Conservation (phyloP, 108 stramenopile species). For the Chaetoceros tenuissimus region DNA sequence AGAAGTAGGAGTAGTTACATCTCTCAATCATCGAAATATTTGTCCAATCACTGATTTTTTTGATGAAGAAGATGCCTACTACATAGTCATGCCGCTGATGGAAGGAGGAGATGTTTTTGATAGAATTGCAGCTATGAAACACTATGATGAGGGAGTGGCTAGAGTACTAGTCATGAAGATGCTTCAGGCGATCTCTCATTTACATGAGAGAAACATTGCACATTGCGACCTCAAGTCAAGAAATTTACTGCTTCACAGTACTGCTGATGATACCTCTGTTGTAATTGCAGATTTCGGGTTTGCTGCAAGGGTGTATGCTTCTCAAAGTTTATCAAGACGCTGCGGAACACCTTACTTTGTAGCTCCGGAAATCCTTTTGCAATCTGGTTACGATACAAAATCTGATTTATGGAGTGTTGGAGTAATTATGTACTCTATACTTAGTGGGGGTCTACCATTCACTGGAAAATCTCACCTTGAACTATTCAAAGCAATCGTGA, state of each 20-base stretch:
- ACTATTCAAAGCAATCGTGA: slow-evolving; percentile 63
- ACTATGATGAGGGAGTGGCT: slow-evolving; percentile 80
- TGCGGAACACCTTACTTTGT: slow-evolving; percentile 94
- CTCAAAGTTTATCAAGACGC: slow-evolving; percentile 63
- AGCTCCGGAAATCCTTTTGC: slow-evolving; percentile 90
- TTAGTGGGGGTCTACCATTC: slow-evolving; percentile 87
- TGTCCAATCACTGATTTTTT: slow-evolving; percentile 91
- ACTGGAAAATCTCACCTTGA: slow-evolving; percentile 66
- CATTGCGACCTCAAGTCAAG: slow-evolving; percentile 92
- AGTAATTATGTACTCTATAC: slow-evolving; percentile 86
- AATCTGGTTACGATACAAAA: slow-evolving; percentile 64
- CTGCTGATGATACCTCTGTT: slow-evolving; percentile 72
- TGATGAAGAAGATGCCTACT: slow-evolving; percentile 75
- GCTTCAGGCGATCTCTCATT: slow-evolving; percentile 64
- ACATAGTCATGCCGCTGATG: slow-evolving; percentile 86
- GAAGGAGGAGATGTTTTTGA: slow-evolving; percentile 90
- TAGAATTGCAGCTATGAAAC: slow-evolving; percentile 76
- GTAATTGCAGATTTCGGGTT: slow-evolving; percentile 91
- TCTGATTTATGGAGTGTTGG: slow-evolving; percentile 97
- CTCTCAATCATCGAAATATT: slow-evolving; percentile 78
- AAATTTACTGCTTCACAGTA: slow-evolving; percentile 68
- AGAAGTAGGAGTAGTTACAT: slow-evolving; percentile 83
- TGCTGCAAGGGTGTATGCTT: slow-evolving; percentile 66
- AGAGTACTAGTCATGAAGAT: slow-evolving; percentile 70
- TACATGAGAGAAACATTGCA: slow-evolving; percentile 64